A percentile compares a stretch with the other conserved stretches of the same genome.
These are phyloP conservation scores for Linderniella brevidens DNA, from an alignment of 257 asterid species.

Conservation along the genomic window DNA sequence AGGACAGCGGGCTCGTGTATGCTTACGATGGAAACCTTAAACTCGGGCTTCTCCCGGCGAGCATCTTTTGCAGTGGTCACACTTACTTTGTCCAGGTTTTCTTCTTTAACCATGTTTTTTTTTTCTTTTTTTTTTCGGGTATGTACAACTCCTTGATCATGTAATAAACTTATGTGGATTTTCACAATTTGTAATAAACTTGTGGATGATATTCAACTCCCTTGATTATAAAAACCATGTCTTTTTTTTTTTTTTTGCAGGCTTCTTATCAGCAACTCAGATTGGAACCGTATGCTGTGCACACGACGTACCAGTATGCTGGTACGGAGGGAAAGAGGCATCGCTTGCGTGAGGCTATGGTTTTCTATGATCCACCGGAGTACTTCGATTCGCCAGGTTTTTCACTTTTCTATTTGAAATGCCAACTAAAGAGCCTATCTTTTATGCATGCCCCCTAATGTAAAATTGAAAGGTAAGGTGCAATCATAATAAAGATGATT, in stretches of 20 bases:
- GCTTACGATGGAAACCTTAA: conserved; percentile 96
- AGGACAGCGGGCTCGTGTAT: conserved; percentile 86
- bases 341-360: conserved; percentile 90
- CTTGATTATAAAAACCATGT: conserved; percentile 3
- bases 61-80: conserved; percentile 97
- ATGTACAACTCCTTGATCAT: too few species aligned
- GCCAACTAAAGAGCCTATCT: conserved; percentile 2
- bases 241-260: conserved; percentile 28
- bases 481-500: too few species aligned
- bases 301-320: conserved; percentile 91
- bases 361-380: conserved; percentile 78
- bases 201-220: neutral
- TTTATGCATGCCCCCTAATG: neutral
- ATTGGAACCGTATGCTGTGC: conserved; percentile 87
- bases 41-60: conserved; percentile 90
- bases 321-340: conserved; percentile 99
- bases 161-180: too few species aligned
- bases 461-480: neutral
- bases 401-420: conserved; percentile 5
- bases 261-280: conserved; percentile 74
- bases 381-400: conserved; percentile 82
- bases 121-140: too few species aligned
- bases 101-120: neutral
- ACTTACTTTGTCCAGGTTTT: conserved; percentile 94
- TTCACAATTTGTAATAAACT: neutral